A percentile compares a stretch with the other conserved stretches of the same genome.
These are phyloP conservation scores for Ascochyta clinopodiicola DNA, from an alignment of 2,329 filamentous ascomycete genomes.

Conservation along the genomic window DNA sequence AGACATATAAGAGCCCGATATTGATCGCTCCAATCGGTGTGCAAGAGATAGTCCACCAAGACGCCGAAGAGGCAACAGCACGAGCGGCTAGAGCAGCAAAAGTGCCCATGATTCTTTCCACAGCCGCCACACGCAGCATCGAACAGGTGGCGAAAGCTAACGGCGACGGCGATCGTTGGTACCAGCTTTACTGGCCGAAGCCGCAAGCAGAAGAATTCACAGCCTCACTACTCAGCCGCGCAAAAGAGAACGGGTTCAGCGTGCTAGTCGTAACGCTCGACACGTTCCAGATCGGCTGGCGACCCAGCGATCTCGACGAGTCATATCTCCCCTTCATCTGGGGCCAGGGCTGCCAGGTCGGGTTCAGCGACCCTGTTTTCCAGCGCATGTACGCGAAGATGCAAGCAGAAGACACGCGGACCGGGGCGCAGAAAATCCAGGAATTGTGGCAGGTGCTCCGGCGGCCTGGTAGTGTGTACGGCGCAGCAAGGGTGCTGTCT, in stretches of 20 bases:
- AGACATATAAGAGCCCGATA: slow-evolving; percentile 58
- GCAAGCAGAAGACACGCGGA: slow-evolving; percentile 41
- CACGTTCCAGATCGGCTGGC: slow-evolving; percentile 72
- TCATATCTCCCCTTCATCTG: slow-evolving; percentile 67
- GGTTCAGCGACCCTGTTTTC: slow-evolving; percentile 48
- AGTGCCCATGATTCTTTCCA: slow-evolving; percentile 72
- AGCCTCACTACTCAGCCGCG: slow-evolving; percentile 66
- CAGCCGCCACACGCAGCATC: slow-evolving; percentile 68
- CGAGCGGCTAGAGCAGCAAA: slow-evolving; percentile 65
- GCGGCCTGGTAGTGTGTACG: slow-evolving; percentile 43
- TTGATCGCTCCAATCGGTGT: slow-evolving; percentile 74
- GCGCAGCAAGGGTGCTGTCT: slow-evolving; percentile 41
- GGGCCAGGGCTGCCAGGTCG: slow-evolving; percentile 45
- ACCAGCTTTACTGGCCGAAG: slow-evolving; percentile 77
- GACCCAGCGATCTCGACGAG: slow-evolving; percentile 70
- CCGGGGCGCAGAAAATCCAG: slow-evolving; percentile 38
- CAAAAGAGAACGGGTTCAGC: slow-evolving; percentile 66
- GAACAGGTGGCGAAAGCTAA: slow-evolving; percentile 70
- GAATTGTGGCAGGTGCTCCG: slow-evolving; percentile 49
- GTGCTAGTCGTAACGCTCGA: slow-evolving; percentile 76
- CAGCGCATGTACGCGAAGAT: slow-evolving; percentile 41
- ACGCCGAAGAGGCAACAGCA: slow-evolving; percentile 70
- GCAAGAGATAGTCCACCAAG: slow-evolving; percentile 69
- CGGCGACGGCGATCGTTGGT: slow-evolving; percentile 68
- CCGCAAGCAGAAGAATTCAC: slow-evolving; percentile 70